Evolutionary conservation across 208 protist species (phyloP).

Genomic region (Endotrypanum monterogeii): DNA sequence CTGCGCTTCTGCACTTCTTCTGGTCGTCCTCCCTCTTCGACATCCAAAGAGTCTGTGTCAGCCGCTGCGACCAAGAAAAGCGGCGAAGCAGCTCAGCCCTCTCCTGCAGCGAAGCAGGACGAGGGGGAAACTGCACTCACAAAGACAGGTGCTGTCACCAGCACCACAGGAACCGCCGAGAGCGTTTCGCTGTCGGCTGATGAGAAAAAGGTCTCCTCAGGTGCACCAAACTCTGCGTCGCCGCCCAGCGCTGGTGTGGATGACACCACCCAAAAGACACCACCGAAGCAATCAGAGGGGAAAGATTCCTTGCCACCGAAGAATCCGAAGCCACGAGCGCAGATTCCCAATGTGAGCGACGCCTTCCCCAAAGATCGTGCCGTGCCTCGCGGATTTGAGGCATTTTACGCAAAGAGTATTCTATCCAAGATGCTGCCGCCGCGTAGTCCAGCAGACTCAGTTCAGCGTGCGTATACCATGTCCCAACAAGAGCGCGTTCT

Average conservation of each 20-base stretch:
- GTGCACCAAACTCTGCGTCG: background rate
- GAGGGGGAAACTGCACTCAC: background rate
- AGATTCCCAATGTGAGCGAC: conserved; percentile 14
- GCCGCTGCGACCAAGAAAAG: background rate
- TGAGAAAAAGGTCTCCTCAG: background rate
- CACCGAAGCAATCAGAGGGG: background rate
- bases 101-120: background rate
- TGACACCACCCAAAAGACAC: background rate
- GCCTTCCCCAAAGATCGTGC: conserved; percentile 26
- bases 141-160: background rate
- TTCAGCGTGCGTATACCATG: conserved; percentile 56
- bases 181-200: background rate
- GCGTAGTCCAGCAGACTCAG: conserved; percentile 43
- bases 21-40: conserved; percentile 1
- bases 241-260: background rate
- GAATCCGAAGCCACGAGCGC: background rate
- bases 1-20: conserved; percentile 30
- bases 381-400: conserved; percentile 72
- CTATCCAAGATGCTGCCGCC: conserved; percentile 43
- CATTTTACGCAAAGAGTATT: conserved; percentile 60
- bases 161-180: background rate
- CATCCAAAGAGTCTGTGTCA: conserved; percentile 9
- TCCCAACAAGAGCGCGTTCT: conserved; percentile 61
- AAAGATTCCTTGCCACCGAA: background rate
- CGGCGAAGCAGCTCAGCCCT: background rate